Base-by-base conservation (phyloP, 306 rosid genomes). In the Biancaea sappan region DNA sequence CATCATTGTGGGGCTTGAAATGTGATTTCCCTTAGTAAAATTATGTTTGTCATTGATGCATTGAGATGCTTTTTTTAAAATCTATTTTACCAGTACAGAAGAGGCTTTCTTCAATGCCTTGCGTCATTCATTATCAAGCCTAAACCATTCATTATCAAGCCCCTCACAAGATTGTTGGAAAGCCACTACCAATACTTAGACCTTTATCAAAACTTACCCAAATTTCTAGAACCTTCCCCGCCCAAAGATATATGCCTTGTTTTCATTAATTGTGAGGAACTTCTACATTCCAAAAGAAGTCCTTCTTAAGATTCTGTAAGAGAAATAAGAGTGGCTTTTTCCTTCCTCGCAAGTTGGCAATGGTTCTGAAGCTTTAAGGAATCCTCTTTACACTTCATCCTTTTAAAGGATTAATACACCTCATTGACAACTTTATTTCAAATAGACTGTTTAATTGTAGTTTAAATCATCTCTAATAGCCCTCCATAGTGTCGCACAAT, bases 101-200 rank as follows among this genome's bases (percentile, higher is more conserved):
- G 40, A 64, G 68, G 35, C 34, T 63, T 63, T 46, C 58, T 64
- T 69, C 54, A 24, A 13, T 53, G 52, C 25, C 69, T 62, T 35
- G 37, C 44, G 26, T 43, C 56, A 28, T 31, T 59, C 46, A 24
- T 74, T 68, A 48, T 28, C 50, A 38, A 46, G 51, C 25, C 32
- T n/a, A n/a, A n/a, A n/a, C n/a, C 56, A 28, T 31, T 59, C 46
- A 24, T 74, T 68, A 48, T 28, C 50, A 38, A 46, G 51, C 25
- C 32, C 50, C 46, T 26, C 3, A n/a, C 15, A 18, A 61, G 68
- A 69, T 62, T 63, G 73, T 70, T 53, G 5, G 56, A 65, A 79
- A 51, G 40, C 43, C 34, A 22, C 43, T 26, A 22, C 37, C 62
- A 62, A 24, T 80, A 53, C 40, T 70, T 22, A 37, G 31, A 43